Conservation (phyloP, 768 basidiomycete genomes). For the Fomitopsis pulvina region DNA sequence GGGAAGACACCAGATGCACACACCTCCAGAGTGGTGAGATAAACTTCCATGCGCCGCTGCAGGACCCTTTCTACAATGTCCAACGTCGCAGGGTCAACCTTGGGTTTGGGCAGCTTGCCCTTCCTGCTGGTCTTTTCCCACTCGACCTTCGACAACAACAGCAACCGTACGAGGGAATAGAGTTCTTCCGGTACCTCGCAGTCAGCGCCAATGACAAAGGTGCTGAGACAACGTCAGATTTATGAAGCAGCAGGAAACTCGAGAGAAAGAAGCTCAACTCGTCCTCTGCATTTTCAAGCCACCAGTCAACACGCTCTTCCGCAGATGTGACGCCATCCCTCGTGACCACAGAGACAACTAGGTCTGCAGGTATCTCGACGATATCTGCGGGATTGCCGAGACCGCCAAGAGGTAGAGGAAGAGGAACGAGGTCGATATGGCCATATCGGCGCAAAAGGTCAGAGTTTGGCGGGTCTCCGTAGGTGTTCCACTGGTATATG, state of each 20-base stretch:
- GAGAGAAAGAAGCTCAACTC: constrained; percentile 49
- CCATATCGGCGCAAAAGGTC: constrained; percentile 94
- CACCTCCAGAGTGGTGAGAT: constrained; percentile 56
- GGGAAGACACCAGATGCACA: constrained; percentile 15
- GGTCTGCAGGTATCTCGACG: constrained; percentile 71
- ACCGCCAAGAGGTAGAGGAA: constrained; percentile 33
- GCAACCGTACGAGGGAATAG: constrained; percentile 58
- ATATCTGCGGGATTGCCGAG: constrained; percentile 74
- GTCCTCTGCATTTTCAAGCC: constrained; percentile 86
- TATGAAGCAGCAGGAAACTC: neutral
- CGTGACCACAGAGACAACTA: constrained; percentile 39
- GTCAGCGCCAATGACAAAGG: constrained; percentile 49
- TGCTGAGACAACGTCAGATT: constrained; percentile 28
- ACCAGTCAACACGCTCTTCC: constrained; percentile 80
- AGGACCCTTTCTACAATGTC: constrained; percentile 44
- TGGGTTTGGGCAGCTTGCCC: constrained; percentile 71
- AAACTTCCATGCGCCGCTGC: constrained; percentile 42
- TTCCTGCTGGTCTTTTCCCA: constrained; percentile 57
- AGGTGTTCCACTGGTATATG: constrained; percentile 79
- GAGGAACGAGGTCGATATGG: constrained; percentile 72
- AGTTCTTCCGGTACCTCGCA: constrained; percentile 48
- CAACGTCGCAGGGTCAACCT: constrained; percentile 42
- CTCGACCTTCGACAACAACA: constrained; percentile 47
- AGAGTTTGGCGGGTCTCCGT: constrained; percentile 87
- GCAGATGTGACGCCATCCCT: constrained; percentile 18